Base-by-base conservation (phyloP, 2,329 filamentous ascomycete species). In the Venturia oleaginea region DNA sequence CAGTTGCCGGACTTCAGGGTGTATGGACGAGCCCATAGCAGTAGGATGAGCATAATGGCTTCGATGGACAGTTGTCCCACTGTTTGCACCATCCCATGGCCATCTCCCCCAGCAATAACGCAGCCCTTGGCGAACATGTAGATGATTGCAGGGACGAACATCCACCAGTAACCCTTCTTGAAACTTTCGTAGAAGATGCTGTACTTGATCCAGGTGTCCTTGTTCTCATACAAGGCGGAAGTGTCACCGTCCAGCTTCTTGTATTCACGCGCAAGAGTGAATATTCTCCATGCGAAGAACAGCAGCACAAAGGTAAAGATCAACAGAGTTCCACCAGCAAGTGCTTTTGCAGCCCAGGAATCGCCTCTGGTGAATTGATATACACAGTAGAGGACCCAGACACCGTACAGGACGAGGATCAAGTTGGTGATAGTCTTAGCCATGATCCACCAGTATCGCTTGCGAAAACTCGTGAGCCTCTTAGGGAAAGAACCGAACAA, bases 121-220 rank as follows among this genome's bases (percentile, higher is more conserved):
- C 86, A 88, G 64, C 93, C 92, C 78, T 94, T 94, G 73, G 86
- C 87, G 72, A 97, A 92, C 80, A 92, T 89, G 80, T 97, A 97
- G 68, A 92, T 67, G 71, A 97, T 96, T 67, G 84, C 81, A 0
- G 94, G 94, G 17, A 97, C 83, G 73, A 99, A 97, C 30, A 97
- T 78, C 93, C 93, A 97, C 94, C 94, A 99, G 80, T 93, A 96
- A 70, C 87, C 86, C 76, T 90, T 91, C 79, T 91, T 92, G 82
- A 96, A 97, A 70, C 88, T 88, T 72, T 97, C 94, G 80, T 99
- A 99, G 79, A 99, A 97, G 67, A 97, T 82, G 71, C 90, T 94
- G 82, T 99, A 99, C 79, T 94, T 96, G 74, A 91, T 83, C 92
- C 94, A 97, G 48, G 88, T 87, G 65, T 89, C 84, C 80, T 94